Evolutionary conservation across 2,329 filamentous ascomycete genomes (phyloP).

Genomic region (Sphaceloma murrayae): DNA sequence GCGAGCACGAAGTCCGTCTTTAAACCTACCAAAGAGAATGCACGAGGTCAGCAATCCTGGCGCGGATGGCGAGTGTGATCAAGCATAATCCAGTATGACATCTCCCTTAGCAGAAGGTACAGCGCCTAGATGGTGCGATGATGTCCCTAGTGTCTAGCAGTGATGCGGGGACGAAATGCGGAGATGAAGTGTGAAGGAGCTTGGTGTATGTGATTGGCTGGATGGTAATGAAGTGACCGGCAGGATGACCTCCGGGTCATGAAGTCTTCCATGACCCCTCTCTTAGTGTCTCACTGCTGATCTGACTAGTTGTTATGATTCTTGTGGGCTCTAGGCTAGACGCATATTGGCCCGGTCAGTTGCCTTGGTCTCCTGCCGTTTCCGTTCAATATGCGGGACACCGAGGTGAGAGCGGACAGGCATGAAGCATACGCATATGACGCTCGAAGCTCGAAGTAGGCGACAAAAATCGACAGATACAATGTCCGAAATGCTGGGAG

Average conservation of each 20-base stretch:
- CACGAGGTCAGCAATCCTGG: background rate
- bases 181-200: background rate
- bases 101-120: too few relatives aligned
- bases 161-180: conserved; percentile 1
- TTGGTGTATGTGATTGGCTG: conserved; percentile 10
- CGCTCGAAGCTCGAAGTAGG: too few relatives aligned
- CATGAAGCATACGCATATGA: too few relatives aligned
- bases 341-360: background rate
- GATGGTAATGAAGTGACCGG: background rate
- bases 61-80: too few relatives aligned
- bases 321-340: background rate
- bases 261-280: background rate
- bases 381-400: too few relatives aligned
- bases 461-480: too few relatives aligned
- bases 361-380: conserved; percentile 2
- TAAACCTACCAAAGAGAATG: background rate
- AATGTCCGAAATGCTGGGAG: too few relatives aligned
- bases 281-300: conserved; percentile 4
- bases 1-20: too few relatives aligned
- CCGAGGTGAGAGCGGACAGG: too few relatives aligned
- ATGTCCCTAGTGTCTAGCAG: background rate
- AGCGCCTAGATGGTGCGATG: background rate
- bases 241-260: conserved; percentile 4
- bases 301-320: background rate
- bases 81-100: too few relatives aligned